phyloP scores from a whole-genome alignment of 139 green algal species.

The Chlorokybus atmophyticus region DNA sequence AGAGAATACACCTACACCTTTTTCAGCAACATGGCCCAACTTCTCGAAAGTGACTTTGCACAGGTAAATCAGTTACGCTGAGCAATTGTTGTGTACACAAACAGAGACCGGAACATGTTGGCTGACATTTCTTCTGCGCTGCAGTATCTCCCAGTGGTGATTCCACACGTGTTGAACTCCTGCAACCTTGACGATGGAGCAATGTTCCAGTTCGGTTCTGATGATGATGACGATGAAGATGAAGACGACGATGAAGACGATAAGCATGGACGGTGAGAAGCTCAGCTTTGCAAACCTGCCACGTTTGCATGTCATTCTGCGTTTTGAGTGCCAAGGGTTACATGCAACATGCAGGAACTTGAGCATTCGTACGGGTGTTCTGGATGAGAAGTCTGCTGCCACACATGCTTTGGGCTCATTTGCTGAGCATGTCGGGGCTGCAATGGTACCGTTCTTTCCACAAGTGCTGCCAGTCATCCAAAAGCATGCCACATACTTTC shows the following conservation, averaged over 20 bases:
- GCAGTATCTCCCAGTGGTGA: constrained; percentile 31
- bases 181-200: constrained; percentile 37
- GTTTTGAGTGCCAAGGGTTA: too few relatives aligned
- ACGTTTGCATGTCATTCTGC: too few relatives aligned
- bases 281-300: neutral
- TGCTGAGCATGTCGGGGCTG: constrained; percentile 27
- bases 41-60: constrained; percentile 35
- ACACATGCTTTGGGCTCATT: constrained; percentile 45
- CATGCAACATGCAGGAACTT: constrained; percentile 14
- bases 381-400: constrained; percentile 59
- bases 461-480: constrained; percentile 26
- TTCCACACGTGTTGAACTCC: constrained; percentile 39
- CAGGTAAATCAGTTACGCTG: constrained; percentile 17
- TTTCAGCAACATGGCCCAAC: constrained; percentile 30
- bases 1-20: constrained; percentile 56
- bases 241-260: constrained; percentile 32
- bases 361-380: constrained; percentile 37
- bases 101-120: too few relatives aligned
- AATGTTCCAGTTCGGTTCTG: constrained; percentile 8
- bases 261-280: constrained; percentile 24
- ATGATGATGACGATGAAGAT: constrained; percentile 18
- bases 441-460: constrained; percentile 41
- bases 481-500: constrained; percentile 36
- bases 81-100: too few relatives aligned
- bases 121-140: too few relatives aligned